phyloP scores from a whole-genome alignment of 208 protist species.

The Leishmania martiniquensis region DNA sequence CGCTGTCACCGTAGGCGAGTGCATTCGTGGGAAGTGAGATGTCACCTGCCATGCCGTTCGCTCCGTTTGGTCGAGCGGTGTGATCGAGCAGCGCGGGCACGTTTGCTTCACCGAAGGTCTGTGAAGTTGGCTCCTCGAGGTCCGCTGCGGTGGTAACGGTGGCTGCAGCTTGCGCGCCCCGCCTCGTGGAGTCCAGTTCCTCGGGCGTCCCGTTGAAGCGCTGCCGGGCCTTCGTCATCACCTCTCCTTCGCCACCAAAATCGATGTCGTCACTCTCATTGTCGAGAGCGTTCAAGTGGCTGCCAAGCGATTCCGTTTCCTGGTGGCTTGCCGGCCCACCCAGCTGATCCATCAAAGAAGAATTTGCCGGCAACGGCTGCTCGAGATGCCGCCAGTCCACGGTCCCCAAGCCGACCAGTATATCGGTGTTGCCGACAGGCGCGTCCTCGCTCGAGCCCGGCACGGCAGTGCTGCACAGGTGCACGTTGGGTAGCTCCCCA shows the following conservation, averaged over 20 bases:
- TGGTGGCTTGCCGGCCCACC: not conserved
- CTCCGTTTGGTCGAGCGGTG: constrained; percentile 14
- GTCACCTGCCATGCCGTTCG: not conserved
- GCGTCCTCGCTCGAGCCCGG: constrained; percentile 1
- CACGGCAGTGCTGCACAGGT: not conserved
- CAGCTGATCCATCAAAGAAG: constrained; percentile 12
- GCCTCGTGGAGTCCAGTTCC: not conserved
- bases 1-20: not conserved
- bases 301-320: not conserved
- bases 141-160: not conserved
- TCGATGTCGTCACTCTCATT: not conserved
- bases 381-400: constrained; percentile 19
- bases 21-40: not conserved
- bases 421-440: not conserved
- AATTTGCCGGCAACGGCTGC: constrained; percentile 6
- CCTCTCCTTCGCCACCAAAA: not conserved
- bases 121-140: not conserved
- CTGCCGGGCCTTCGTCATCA: constrained; percentile 5
- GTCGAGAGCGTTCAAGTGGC: not conserved
- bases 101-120: not conserved
- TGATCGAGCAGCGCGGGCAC: constrained; percentile 4
- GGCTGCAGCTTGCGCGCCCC: not conserved
- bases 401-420: constrained; percentile 5
- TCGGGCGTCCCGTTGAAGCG: constrained; percentile 6
- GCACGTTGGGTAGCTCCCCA: no score